Base-by-base conservation (phyloP, 192 early-diverging fungal genomes). In the Coemansia furcata region DNA sequence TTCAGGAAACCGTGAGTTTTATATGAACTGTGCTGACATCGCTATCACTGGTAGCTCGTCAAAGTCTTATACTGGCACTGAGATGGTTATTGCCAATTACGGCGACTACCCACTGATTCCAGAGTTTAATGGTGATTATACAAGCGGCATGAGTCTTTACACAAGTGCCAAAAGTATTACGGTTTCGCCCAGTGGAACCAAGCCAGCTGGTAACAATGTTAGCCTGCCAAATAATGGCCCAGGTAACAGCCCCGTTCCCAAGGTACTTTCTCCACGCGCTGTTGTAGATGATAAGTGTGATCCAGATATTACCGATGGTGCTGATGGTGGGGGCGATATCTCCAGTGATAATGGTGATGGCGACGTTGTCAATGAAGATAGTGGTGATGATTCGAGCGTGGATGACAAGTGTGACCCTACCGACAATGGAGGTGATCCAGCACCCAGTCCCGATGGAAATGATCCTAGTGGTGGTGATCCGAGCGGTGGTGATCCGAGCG, bases 1-100 rank as follows among this genome's bases (percentile, higher is more conserved):
- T 1, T 60, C 78, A 0, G 87, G 84, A 4, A 85, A 87, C 67
- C 79, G 87, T 57, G 87, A 89, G 72, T 81, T 85, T 50, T 90
- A 88, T 74, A 87, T 86, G 75, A 78, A 78, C 62, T 78, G 74
- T 36, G 74, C 68, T 4, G 74, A 71, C 62, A 65, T 76, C 1
- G 49, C 55, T 4, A 63, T 76, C 15, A 23, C 36, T 23, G 74
- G 74, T 0, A 21, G 63, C 14, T 19, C 50, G 6, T 71, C 74
- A 14, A 62, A 35, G 3, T 71, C 68, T 9, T 71, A 49, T 12
- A 67, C 60, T 2, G 74, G 74, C 1, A 66, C 66, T 10, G 36
- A 59, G 12, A 62, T 76, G 40, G 66, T 65, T 4, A 67, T 71
- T 76, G 67, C 38, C 63, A 76, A 76, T 32, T 76, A 76, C 38